These are phyloP conservation scores for Macaranga tanarius DNA, from an alignment of 441 rosid species.

Conservation along the genomic window DNA sequence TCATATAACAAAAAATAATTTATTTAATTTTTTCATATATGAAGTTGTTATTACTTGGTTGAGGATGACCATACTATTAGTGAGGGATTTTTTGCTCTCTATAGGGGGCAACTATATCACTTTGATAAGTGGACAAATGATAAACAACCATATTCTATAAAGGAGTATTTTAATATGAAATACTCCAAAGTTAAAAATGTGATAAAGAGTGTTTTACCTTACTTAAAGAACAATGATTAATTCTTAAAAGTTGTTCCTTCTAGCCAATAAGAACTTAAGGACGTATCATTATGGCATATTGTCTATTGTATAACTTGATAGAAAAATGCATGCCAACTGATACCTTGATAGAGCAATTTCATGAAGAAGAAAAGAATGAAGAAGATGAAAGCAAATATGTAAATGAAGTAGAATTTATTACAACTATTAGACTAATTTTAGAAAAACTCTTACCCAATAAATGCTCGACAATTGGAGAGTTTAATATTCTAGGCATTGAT, in stretches of 20 bases:
- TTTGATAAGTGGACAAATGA: not conserved
- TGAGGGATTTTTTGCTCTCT: not conserved
- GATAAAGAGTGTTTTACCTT: not conserved
- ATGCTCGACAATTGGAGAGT: too few relatives aligned
- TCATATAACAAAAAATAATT: not conserved
- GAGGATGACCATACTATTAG: not conserved
- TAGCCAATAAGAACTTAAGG: not conserved
- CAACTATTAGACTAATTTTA: too few relatives aligned
- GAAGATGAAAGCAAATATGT: too few relatives aligned
- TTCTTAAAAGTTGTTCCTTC: not conserved
- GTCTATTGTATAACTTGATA: not conserved
- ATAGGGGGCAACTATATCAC: not conserved
- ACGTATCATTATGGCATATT: not conserved
- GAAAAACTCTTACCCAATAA: too few relatives aligned
- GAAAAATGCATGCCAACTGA: too few relatives aligned
- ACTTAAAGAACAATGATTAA: not conserved
- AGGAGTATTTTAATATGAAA: not conserved
- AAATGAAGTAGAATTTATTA: too few relatives aligned
- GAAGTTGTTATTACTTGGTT: not conserved
- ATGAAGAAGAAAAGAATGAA: too few relatives aligned
- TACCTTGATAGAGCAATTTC: too few relatives aligned
- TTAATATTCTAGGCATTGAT: too few relatives aligned
- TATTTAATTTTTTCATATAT: not conserved
- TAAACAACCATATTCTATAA: not conserved
- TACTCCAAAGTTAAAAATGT: not conserved